Evolutionary conservation across 257 asterid species (phyloP), one percentile per base, ranked within the genome.

Genomic region (Paraleonurus japonicus): DNA sequence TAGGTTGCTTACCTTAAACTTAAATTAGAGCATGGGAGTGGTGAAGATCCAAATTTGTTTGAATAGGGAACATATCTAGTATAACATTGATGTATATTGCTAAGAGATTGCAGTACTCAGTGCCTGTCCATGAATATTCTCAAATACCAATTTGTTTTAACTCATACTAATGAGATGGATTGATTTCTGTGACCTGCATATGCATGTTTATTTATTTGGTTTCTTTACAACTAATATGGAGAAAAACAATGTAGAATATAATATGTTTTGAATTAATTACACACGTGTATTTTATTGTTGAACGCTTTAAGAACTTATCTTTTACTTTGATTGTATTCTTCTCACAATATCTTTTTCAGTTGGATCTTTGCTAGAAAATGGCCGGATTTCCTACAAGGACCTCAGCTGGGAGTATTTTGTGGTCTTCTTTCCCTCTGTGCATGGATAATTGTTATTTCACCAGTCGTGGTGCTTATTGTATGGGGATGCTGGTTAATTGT

Each of bases 341-440:
- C 67, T 69, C 16, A 24, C 58, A 54, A 13, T 68, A 76, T 61
- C 71, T 74, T 72, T 80, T 81, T 81, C 95, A 95, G 99, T 72
- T 95, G 99, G 99, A 95, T 95, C 75, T 92, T 95, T 74, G 99
- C 99, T 80, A 84, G 99, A 74, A 89, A 87, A 85, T 95, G 99
- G 99, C 96, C 96, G 39, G 86, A 78, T 71, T 73, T 90, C 70
- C 80, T 95, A 64, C 89, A 87, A 65, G 99, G 99, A 50, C 96
- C 94, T 61, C 95, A 95, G 77, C 81, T 95, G 75, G 96, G 99
- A 76, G 65, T 95, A 61, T 72, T 92, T 59, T 95, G 96, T 72
- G 79, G 94, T 48, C 81, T 95, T 73, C 87, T 95, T 45, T 88
- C 97, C 35, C 79, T 87, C 19, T 75, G 85, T 73, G 89, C 98